Percentiles rank a stretch among this genome's conserved stretches.
phyloP scores from a whole-genome alignment of 1,284 basidiomycete genomes.

The Pyrrhoderma lamaoense region DNA sequence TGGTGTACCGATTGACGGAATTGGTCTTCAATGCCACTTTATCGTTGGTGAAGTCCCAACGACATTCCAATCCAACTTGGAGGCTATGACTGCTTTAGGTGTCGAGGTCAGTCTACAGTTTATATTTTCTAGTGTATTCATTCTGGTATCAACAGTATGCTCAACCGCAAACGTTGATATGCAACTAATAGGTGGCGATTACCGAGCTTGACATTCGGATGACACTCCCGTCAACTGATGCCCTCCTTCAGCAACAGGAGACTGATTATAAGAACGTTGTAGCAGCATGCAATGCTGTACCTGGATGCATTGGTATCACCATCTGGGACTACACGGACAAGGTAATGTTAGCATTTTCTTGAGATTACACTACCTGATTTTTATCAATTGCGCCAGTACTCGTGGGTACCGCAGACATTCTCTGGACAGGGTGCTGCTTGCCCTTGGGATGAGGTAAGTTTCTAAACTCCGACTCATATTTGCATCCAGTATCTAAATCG shows the following conservation, averaged over 20 bases:
- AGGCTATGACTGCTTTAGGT: conserved; percentile 40
- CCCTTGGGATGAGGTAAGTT: conserved; percentile 22
- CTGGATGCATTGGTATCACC: conserved; percentile 33
- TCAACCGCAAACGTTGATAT: too few relatives aligned
- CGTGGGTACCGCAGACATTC: conserved; percentile 23
- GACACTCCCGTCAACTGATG: conserved; percentile 40
- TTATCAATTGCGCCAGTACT: too few relatives aligned
- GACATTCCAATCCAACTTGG: conserved; percentile 34
- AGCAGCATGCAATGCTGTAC: conserved; percentile 36
- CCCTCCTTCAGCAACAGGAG: conserved; percentile 41
- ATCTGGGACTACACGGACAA: conserved; percentile 47
- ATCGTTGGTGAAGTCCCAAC: conserved; percentile 41
- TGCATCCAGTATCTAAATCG: too few relatives aligned
- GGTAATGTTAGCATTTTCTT: conserved; percentile 14
- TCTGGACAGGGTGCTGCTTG: conserved; percentile 22
- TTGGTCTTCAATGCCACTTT: conserved; percentile 45
- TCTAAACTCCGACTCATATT: too few relatives aligned
- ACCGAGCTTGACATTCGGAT: conserved; percentile 52
- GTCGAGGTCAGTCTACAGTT: conserved; percentile 36
- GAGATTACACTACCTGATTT: too few relatives aligned
- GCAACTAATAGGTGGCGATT: conserved; percentile 31
- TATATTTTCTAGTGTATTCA: neutral
- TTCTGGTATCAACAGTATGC: too few relatives aligned
- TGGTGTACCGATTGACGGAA: conserved; percentile 41
- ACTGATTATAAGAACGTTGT: conserved; percentile 41